Percentiles rank a stretch among this genome's conserved stretches.
Evolutionary conservation across 495 filamentous ascomycete genomes (phyloP).

Genomic region (Cercophora scortea): DNA sequence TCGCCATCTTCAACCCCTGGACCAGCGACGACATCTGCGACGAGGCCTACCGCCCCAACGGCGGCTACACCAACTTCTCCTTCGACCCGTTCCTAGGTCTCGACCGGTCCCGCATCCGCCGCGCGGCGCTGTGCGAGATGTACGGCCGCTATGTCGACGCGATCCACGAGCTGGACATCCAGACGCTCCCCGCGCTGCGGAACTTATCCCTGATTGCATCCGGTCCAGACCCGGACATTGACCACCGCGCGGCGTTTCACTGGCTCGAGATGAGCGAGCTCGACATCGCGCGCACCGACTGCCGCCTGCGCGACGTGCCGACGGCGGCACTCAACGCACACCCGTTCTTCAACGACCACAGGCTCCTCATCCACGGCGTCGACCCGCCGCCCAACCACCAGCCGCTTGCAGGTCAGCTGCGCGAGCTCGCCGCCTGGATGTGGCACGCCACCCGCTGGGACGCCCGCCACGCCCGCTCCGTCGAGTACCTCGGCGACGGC

Average conservation of each 20-base stretch:
- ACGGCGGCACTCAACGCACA: not conserved
- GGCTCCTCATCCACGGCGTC: not conserved
- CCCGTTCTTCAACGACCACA: not conserved
- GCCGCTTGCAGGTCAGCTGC: not conserved
- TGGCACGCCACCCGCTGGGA: not conserved
- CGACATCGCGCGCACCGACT: not conserved
- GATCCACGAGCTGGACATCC: not conserved
- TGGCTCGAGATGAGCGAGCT: not conserved
- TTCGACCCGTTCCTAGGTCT: not conserved
- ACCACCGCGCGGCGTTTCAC: not conserved
- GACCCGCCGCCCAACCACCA: not conserved
- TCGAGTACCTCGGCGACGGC: no score
- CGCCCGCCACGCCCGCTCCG: not conserved
- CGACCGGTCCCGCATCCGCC: not conserved
- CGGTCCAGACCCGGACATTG: not conserved
- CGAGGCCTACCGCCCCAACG: not conserved
- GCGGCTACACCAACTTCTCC: not conserved
- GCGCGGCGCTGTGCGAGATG: not conserved
- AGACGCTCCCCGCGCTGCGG: not conserved
- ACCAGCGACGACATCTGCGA: not conserved
- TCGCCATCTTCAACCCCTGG: not conserved
- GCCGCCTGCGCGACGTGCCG: not conserved
- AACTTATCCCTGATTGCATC: not conserved
- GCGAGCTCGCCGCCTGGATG: not conserved
- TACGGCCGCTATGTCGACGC: not conserved